phyloP scores from a whole-genome alignment of 2,329 filamentous ascomycete species.

The Aquanectria penicillioides region DNA sequence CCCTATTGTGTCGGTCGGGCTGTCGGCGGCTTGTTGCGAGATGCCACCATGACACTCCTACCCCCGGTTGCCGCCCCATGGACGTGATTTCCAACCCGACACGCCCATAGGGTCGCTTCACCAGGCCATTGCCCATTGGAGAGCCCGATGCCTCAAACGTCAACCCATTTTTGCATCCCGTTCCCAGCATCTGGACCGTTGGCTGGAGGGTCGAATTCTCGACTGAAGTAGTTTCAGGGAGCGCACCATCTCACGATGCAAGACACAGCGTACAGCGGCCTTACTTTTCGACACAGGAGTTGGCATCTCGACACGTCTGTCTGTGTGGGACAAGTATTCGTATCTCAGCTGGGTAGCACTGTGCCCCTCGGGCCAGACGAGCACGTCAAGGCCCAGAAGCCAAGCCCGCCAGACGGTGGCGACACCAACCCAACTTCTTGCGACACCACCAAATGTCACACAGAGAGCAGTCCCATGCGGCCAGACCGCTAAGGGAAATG shows the following conservation, averaged over 20 bases:
- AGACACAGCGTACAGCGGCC: too few species aligned
- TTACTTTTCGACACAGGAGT: too few species aligned
- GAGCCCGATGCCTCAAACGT: background rate
- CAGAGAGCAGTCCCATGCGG: conserved; percentile 1
- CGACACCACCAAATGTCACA: conserved; percentile 15
- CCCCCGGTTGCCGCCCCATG: conserved; percentile 15
- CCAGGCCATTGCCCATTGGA: background rate
- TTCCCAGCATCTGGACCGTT: too few species aligned
- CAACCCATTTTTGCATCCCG: too few species aligned
- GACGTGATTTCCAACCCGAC: background rate
- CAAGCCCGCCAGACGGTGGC: conserved; percentile 20
- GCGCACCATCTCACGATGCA: too few species aligned
- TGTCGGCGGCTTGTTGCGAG: conserved; percentile 15
- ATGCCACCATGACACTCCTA: background rate
- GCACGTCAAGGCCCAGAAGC: conserved; percentile 12
- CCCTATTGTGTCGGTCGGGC: conserved; percentile 14
- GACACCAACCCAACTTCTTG: conserved; percentile 19
- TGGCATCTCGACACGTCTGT: too few species aligned
- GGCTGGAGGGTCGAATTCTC: too few species aligned
- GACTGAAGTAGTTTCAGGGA: too few species aligned
- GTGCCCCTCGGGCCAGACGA: conserved; percentile 1
- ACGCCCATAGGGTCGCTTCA: too few species aligned
- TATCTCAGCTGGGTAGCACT: too few species aligned
- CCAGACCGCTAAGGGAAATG: conserved; percentile 16
- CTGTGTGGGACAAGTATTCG: too few species aligned